Base-by-base conservation (phyloP, 2,329 filamentous ascomycete genomes). In the Magnaporthales sp. region DNA sequence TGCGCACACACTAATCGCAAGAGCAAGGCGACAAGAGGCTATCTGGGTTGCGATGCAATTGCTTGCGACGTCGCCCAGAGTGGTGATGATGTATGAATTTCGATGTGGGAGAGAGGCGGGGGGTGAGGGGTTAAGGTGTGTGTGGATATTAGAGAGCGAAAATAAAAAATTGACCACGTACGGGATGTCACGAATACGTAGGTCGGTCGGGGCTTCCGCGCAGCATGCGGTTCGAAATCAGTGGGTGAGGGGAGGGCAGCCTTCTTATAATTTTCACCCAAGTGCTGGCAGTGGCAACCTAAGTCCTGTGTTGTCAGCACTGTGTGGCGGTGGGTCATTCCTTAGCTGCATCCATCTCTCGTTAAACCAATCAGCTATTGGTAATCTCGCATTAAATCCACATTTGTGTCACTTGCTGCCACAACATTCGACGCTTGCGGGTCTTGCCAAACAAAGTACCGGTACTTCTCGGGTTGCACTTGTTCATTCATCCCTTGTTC, bases 131-230 rank as follows among this genome's bases (percentile, higher is more conserved):
- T 30, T 69, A 67, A 70, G 71, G 72, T 74, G 69, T 70, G 69
- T 70, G 70, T 71, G 71, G 73, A 74, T 70, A 67, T 67, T 73
- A 74, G 24, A 58, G 24, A 24, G 22, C 22, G 54, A 27, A 58
- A 58, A 76, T 76, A 76, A 72, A 74, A 74, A 75, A 75, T 72
- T 67, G 71, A 76, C 79, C 78, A 80, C 80, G 74, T 77, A 82
- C 79, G 80, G 76, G 75, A 76, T 76, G 77, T 78, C 75, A 77
- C 77, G 72, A 70, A 76, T 82, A 81, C 80, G 80, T 79, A 82
- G 74, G 81, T 81, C 80, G 80, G 81, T 84, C 81, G 81, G 80
- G 78, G 80, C 78, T 84, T 84, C 82, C 81, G 78, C 81, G 79
- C 82, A 78, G 79, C 38, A 27, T 27, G 54, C 54, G 54, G 54